Evolutionary conservation across 306 rosid species (phyloP), one percentile per base, ranked within the genome.

Genomic region (Hippophae tibetana): DNA sequence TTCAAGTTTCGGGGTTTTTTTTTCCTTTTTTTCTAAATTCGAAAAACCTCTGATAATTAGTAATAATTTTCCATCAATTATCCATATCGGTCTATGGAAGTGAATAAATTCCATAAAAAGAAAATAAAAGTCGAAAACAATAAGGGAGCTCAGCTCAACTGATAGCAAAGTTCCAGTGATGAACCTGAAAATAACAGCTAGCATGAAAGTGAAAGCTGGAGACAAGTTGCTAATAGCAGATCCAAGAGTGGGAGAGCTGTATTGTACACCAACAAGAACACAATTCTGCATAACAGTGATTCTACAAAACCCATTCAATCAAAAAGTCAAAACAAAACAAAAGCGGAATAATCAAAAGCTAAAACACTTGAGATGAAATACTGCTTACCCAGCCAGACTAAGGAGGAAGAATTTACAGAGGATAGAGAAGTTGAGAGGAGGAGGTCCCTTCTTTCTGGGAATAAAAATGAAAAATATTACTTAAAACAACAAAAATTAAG

Each of bases 211-310:
- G 61, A 76, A 63, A 60, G 70, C 80, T 7, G 85, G 85, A 31
- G 73, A 51, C 51, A 80, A 64, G 63, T 70, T 80, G 13, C 70
- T 48, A 61, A 80, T 27, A 14, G 85, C 85, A 54, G 79, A 63
- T 7, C 70, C 73, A 73, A 76, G 79, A 43, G 70, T 78, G 7
- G 85, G 85, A 42, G 85, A 80, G 62, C 85, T 80, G 56, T 62
- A 80, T 46, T 55, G 60, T 45, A 80, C 58, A 5, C 79, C 85
- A 31, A 74, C 52, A 42, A 76, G 46, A 3, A 57, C 66, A 75
- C 72, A 65, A 54, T 79, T 78, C 76, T 76, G 81, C 76, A 71
- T 49, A 3, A 62, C 9, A 57, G 65, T 57, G 47, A 74, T 68
- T 43, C 76, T 72, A 63, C 49, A 18, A 52, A 23, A 13, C 42